Evolutionary conservation across 106 monocot species (phyloP), one percentile per base, ranked within the genome.

Genomic region (Dendrobium nobile): DNA sequence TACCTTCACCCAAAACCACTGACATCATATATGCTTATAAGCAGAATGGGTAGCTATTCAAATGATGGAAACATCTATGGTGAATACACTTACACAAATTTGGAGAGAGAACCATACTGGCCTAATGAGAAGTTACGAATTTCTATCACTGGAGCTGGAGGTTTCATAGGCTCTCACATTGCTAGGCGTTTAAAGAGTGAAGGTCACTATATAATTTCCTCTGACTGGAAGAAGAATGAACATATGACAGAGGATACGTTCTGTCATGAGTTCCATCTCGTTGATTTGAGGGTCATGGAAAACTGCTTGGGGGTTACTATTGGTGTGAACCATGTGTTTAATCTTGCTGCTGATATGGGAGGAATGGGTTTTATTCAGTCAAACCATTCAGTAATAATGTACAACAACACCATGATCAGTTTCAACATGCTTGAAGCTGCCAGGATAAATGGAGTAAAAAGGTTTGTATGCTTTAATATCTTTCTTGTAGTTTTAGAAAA

Each of bases 401-500:
- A 95, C 85, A 95, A 95, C 59, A 95, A 95, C 77, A 93, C 95
- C 24, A 95, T 95, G 95, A 95, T 95, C 86, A 95, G 95, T 78
- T 93, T 95, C 86, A 95, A 93, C 86, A 89, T 93, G 90, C 89
- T 95, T 65, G 95, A 95, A 78, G 95, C 95, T 80, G 74, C 92
- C 59, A 87, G 95, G 75, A 89, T 95, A 74, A 95, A 91, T 80
- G 86, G 92, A 33, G 89, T 95, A 70, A 95, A 95, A 81, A 95
- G 95, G 95, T 95, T 26, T 77, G 86, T 15, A 31, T 22, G 33
- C 33, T 33, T 33, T 33, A 0, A 33, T 33, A 33, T 33, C 0
- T 33, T 33, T 33, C 0, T 33, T 33, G 33, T 33, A 33, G 2
- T 33, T 33, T 33, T 33, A 33, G 2, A 1, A 33, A 33, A 33